These are phyloP conservation scores for Hyaloperonospora brassicae DNA, from an alignment of 352 stramenopile genomes.

Conservation along the genomic window DNA sequence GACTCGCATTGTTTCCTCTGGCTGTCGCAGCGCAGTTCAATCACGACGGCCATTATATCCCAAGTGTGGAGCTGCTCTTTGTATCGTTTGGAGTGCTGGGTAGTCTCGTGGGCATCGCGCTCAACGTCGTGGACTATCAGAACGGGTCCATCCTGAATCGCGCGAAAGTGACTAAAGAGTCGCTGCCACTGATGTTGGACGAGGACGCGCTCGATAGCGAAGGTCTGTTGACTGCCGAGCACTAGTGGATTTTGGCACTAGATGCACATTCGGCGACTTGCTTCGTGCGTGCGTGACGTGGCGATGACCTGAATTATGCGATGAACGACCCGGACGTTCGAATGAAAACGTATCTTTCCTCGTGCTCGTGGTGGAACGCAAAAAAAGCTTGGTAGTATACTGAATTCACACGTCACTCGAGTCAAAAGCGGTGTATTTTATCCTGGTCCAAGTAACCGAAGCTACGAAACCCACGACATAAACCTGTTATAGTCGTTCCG, in stretches of 20 bases:
- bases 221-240: slow-evolving; percentile 47
- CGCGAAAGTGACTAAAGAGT: slow-evolving; percentile 33
- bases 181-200: slow-evolving; percentile 40
- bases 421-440: too few species aligned
- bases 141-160: slow-evolving; percentile 72
- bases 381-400: too few species aligned
- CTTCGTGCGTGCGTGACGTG: too few species aligned
- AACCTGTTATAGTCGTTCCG: too few species aligned
- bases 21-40: slow-evolving; percentile 71
- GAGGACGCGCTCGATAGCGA: slow-evolving; percentile 51
- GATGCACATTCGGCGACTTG: too few species aligned
- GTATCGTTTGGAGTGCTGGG: slow-evolving; percentile 68
- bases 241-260: slow-evolving; percentile 22
- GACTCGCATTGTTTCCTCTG: slow-evolving; percentile 62
- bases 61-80: slow-evolving; percentile 75
- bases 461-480: too few species aligned
- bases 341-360: too few species aligned
- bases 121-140: slow-evolving; percentile 75
- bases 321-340: background rate
- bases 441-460: too few species aligned
- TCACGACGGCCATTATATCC: slow-evolving; percentile 64
- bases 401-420: too few species aligned
- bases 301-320: background rate
- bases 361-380: too few species aligned
- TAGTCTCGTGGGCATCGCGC: slow-evolving; percentile 54